phyloP scores from a whole-genome alignment of 495 filamentous ascomycete genomes.

The Parmelia sp. region DNA sequence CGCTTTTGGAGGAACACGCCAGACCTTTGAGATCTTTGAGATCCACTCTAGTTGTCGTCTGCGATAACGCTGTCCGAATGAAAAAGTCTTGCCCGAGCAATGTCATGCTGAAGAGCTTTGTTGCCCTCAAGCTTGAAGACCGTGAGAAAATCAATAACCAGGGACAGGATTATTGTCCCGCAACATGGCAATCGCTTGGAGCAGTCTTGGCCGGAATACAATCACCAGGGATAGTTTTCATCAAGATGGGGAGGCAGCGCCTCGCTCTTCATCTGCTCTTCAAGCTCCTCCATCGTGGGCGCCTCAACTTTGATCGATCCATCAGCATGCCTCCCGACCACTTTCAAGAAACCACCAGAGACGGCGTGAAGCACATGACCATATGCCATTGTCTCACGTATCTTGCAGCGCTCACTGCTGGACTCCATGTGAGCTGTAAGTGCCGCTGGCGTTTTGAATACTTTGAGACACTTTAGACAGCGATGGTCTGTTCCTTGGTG shows the following conservation, averaged over 20 bases:
- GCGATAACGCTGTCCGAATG: not conserved
- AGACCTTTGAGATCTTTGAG: no score
- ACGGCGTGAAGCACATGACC: conserved; percentile 41
- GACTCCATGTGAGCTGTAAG: conserved; percentile 48
- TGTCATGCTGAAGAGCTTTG: not conserved
- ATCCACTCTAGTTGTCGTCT: not conserved
- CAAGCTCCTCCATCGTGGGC: conserved; percentile 4
- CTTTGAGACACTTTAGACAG: conserved; percentile 42
- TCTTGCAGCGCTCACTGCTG: conserved; percentile 36
- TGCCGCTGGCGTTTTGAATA: conserved; percentile 40
- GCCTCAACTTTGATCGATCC: conserved; percentile 13
- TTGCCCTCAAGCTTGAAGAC: not conserved
- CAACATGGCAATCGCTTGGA: no score
- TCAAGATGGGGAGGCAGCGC: not conserved
- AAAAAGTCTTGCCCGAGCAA: not conserved
- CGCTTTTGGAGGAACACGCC: no score
- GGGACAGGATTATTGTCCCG: no score
- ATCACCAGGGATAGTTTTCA: not conserved
- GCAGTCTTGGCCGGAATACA: no score
- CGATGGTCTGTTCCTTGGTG: conserved; percentile 22
- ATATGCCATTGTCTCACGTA: conserved; percentile 34
- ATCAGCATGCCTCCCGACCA: conserved; percentile 14
- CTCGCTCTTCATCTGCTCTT: conserved; percentile 9
- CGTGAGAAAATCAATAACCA: not conserved
- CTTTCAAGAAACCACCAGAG: conserved; percentile 43